phyloP scores from a whole-genome alignment of 1,284 basidiomycete genomes.

The Pascua sp. region DNA sequence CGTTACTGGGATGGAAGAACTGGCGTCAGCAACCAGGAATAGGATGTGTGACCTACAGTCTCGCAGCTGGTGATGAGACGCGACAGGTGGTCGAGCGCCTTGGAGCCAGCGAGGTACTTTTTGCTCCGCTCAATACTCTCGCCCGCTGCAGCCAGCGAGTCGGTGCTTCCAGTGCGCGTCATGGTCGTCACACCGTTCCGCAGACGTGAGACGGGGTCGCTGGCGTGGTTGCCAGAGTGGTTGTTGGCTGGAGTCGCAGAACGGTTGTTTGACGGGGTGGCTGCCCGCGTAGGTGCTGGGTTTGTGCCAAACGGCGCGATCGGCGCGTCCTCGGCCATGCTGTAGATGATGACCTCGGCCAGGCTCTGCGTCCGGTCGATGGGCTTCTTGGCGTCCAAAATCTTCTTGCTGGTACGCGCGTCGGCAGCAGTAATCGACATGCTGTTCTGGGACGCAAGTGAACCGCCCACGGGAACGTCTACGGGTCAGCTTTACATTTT shows the following conservation, averaged over 20 bases:
- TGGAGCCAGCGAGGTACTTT: constrained; percentile 75
- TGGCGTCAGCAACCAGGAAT: too few species aligned
- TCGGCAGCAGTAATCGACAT: constrained; percentile 52
- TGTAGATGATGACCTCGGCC: constrained; percentile 85
- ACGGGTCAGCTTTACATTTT: constrained; percentile 26
- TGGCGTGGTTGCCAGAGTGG: constrained; percentile 4
- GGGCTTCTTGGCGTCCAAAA: constrained; percentile 71
- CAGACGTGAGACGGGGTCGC: constrained; percentile 22
- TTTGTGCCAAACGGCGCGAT: constrained; percentile 41
- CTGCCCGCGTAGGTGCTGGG: constrained; percentile 46
- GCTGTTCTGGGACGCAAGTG: constrained; percentile 35
- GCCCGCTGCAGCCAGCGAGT: constrained; percentile 43
- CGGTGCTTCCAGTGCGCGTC: constrained; percentile 47
- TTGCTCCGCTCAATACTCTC: constrained; percentile 39
- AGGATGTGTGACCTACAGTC: constrained; percentile 45
- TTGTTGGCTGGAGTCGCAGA: constrained; percentile 52
- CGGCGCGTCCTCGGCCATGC: constrained; percentile 80
- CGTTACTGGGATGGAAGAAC: constrained; percentile 51
- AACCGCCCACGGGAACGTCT: constrained; percentile 53
- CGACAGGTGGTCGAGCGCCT: constrained; percentile 83
- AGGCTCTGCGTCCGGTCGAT: constrained; percentile 70
- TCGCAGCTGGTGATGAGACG: constrained; percentile 89
- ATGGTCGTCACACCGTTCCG: constrained; percentile 40
- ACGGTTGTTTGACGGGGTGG: constrained; percentile 51
- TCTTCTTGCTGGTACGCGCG: constrained; percentile 60